Conservation (phyloP, 768 basidiomycete genomes). For the Austroboletus eburneus region DNA sequence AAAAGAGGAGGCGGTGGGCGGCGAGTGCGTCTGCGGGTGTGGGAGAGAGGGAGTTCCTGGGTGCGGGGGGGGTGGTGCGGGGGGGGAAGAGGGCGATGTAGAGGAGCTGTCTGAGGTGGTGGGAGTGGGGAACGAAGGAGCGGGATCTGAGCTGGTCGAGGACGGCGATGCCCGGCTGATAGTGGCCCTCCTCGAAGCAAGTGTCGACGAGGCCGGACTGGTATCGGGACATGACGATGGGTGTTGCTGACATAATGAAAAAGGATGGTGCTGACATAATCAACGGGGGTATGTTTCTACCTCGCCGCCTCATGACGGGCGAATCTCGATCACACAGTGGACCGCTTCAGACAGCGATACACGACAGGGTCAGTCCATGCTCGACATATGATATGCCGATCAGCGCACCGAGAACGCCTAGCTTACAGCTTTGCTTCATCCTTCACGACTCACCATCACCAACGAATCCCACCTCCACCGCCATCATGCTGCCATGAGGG, state of each 20-base stretch:
- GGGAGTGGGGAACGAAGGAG: conserved; percentile 33
- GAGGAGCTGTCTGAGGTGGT: conserved; percentile 63
- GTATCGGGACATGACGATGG: no score
- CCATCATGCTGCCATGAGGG: conserved; percentile 80
- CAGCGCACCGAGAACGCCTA: conserved; percentile 32
- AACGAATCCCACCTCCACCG: conserved; percentile 87
- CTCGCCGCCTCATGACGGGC: no score
- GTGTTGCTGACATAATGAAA: no score
- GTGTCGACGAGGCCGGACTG: conserved; percentile 61
- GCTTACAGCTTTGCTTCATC: conserved; percentile 60
- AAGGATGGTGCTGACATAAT: no score
- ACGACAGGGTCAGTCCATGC: conserved; percentile 55
- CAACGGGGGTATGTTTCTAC: no score
- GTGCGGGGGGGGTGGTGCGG: conserved; percentile 35
- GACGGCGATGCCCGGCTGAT: conserved; percentile 59
- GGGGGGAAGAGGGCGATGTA: conserved; percentile 68
- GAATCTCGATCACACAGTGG: conserved; percentile 35
- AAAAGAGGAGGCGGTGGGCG: conserved; percentile 51
- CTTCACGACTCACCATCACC: conserved; percentile 58
- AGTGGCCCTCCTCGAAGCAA: conserved; percentile 75
- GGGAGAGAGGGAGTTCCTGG: conserved; percentile 40
- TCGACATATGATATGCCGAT: conserved; percentile 19
- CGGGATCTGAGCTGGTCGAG: conserved; percentile 43
- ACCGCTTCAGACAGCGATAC: conserved; percentile 57
- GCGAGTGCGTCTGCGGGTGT: conserved; percentile 44